A percentile compares a stretch with the other conserved stretches of the same genome.
phyloP scores from a whole-genome alignment of 2,329 filamentous ascomycete genomes.

The Thermoascus crustaceus region DNA sequence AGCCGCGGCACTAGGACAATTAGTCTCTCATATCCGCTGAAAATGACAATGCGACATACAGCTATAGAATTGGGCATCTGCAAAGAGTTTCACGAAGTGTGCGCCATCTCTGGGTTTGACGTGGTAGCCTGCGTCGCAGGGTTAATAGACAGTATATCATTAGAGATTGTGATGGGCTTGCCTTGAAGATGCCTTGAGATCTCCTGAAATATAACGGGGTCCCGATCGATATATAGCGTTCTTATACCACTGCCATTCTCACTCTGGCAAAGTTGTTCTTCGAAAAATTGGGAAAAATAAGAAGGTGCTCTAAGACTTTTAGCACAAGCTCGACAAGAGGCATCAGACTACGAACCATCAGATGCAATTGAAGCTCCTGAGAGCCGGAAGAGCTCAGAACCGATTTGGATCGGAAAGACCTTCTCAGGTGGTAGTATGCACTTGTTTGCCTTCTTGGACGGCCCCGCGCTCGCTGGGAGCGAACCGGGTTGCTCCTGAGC shows the following conservation, averaged over 20 bases:
- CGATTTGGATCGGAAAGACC: conserved; percentile 64
- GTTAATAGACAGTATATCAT: background rate
- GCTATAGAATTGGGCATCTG: conserved; percentile 91
- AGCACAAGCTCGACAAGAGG: conserved; percentile 24
- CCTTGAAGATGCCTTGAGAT: conserved; percentile 84
- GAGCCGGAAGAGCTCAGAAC: conserved; percentile 58
- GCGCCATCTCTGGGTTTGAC: conserved; percentile 70
- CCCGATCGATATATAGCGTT: conserved; percentile 90
- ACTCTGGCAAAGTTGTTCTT: conserved; percentile 64
- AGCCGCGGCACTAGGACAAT: conserved; percentile 63
- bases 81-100: conserved; percentile 87
- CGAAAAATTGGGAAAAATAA: conserved; percentile 92
- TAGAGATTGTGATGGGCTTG: conserved; percentile 13
- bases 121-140: conserved; percentile 58
- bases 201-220: conserved; percentile 79
- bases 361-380: conserved; percentile 63
- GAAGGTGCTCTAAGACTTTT: conserved; percentile 68
- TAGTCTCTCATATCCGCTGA: background rate
- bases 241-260: conserved; percentile 54
- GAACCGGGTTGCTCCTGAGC: too few species aligned
- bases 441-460: too few species aligned
- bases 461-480: too few species aligned
- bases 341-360: conserved; percentile 50
- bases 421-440: conserved; percentile 46
- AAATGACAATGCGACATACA: conserved; percentile 41